Base-by-base conservation (phyloP, 352 stramenopile genomes). In the Thalassiosira ordinaria region DNA sequence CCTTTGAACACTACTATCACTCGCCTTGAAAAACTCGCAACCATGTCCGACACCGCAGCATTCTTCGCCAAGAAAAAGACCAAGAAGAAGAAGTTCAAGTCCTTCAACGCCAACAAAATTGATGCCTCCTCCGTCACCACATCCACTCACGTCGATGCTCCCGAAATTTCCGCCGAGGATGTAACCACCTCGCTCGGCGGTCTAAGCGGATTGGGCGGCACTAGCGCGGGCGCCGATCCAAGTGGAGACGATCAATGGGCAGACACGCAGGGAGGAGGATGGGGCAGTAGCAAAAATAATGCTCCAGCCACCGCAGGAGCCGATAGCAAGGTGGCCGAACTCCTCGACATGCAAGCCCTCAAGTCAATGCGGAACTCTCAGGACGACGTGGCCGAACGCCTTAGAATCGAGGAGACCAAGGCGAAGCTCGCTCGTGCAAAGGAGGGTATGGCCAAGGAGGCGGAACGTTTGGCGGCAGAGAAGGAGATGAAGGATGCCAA, bases 31-130 rank as follows among this genome's bases (percentile, higher is more conserved):
- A 41, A 20, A 16, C 31, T 49, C 26, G 18, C 16, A 61, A 89
- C 60, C 69, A 93, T 93, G 85, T 53, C 84, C 55, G 86, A 88
- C 51, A 79, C 88, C 22, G 75, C 90, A 62, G 89, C 85, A 57
- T 90, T 90, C 78, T 93, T 94, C 67, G 91, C 91, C 35, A 90
- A 91, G 31, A 94, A 92, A 62, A 93, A 92, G 67, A 91, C 86
- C 26, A 92, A 91, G 61, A 92, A 91, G 67, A 89, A 88, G 78
- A 90, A 89, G 66, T 89, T 87, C 51, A 93, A 93, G 74, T 79
- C 89, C 55, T 95, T 95, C 77, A 95, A 95, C 62, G 90, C 90
- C 26, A 95, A 95, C 71, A 88, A 89, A 59, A 91, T 93, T 53
- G 89, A 95, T 84, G 82, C 81, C 1, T 73, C 82, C 1, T 68